These are phyloP conservation scores for Pichia deserticola DNA, from an alignment of 805 yeast species.

Conservation along the genomic window DNA sequence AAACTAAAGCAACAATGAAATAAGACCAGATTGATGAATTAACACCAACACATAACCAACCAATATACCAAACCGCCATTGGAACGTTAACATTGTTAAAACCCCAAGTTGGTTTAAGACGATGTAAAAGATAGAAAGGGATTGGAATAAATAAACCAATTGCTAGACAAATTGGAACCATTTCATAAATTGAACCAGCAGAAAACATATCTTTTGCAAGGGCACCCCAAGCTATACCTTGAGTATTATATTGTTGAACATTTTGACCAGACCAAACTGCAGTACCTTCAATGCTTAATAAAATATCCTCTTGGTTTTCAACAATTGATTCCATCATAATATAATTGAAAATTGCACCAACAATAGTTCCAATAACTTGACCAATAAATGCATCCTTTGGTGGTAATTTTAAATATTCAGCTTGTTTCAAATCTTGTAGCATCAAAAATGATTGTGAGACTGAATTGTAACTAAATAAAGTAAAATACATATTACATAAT, in stretches of 20 bases:
- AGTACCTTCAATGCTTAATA: conserved; percentile 23
- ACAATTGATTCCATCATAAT: conserved; percentile 28
- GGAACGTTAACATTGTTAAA: conserved; percentile 21
- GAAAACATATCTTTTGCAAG: conserved; percentile 27
- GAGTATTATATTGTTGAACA: conserved; percentile 30
- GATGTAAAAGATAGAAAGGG: conserved; percentile 24
- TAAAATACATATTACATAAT: neutral
- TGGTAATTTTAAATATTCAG: neutral
- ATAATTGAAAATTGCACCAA: conserved; percentile 21
- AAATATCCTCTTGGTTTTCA: conserved; percentile 24
- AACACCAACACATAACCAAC: conserved; percentile 29
- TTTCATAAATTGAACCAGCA: conserved; percentile 23
- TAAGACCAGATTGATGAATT: conserved; percentile 26
- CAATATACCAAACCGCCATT: conserved; percentile 26
- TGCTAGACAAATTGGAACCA: conserved; percentile 24
- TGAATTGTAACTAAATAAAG: neutral
- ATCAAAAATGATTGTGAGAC: neutral
- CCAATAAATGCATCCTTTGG: conserved; percentile 31
- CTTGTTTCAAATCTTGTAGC: neutral
- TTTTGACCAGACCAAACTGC: conserved; percentile 32
- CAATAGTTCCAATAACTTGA: conserved; percentile 34
- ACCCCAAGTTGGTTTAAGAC: conserved; percentile 26
- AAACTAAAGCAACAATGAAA: conserved; percentile 22
- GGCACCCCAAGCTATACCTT: conserved; percentile 30
- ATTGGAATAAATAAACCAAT: conserved; percentile 25